A percentile compares a stretch with the other conserved stretches of the same genome.
These are phyloP conservation scores for Apophysomyces ossiformis DNA, from an alignment of 371 early-diverging fungal species.

Conservation along the genomic window DNA sequence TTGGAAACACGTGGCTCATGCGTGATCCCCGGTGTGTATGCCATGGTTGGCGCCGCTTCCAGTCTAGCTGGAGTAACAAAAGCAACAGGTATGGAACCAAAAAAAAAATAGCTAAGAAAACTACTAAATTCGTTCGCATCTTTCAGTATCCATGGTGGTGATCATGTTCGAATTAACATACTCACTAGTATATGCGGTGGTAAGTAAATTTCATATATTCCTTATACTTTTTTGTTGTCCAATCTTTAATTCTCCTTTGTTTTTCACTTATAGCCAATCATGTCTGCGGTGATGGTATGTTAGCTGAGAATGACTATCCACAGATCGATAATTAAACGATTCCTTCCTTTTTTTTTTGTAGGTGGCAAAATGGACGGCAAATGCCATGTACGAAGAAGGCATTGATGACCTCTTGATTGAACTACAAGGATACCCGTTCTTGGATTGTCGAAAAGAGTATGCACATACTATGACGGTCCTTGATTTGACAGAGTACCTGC, in stretches of 20 bases:
- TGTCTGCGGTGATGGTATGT: slow-evolving; percentile 84
- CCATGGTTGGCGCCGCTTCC: slow-evolving; percentile 95
- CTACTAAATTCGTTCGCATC: neutral
- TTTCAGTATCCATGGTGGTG: slow-evolving; percentile 82
- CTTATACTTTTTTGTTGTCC: neutral
- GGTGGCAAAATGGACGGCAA: slow-evolving; percentile 84
- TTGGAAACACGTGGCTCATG: slow-evolving; percentile 61
- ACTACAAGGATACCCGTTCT: slow-evolving; percentile 81
- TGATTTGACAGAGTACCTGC: slow-evolving; percentile 47
- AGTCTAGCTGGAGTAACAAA: slow-evolving; percentile 91
- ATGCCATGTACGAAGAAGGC: slow-evolving; percentile 76
- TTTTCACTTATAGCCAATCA: slow-evolving; percentile 68
- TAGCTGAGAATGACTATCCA: neutral
- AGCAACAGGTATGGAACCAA: slow-evolving; percentile 68
- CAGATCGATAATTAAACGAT: neutral
- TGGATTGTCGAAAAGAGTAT: slow-evolving; percentile 83
- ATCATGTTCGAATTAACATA: slow-evolving; percentile 98
- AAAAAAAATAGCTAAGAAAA: slow-evolving; percentile 9
- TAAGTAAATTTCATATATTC: slow-evolving; percentile 20
- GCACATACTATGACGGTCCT: slow-evolving; percentile 61
- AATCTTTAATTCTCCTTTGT: neutral
- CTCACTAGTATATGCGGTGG: slow-evolving; percentile 74
- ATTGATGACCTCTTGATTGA: slow-evolving; percentile 87
- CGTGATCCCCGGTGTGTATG: slow-evolving; percentile 93
- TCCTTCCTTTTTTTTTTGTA: slow-evolving; percentile 12